Evolutionary conservation across 495 filamentous ascomycete genomes (phyloP).

Genomic region (Pyrenula massariospora): DNA sequence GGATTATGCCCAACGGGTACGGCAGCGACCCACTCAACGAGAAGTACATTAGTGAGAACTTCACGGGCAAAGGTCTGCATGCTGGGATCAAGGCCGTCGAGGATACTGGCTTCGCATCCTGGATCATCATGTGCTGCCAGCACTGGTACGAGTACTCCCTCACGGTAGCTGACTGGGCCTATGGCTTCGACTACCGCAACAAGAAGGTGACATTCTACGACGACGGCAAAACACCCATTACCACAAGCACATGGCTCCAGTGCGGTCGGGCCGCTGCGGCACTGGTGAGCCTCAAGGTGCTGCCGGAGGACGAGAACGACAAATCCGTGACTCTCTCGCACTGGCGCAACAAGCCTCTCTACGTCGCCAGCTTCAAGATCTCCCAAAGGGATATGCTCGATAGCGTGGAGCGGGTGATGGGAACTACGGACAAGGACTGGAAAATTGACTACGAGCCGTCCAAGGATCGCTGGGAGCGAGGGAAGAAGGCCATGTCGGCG

Average conservation of each 20-base stretch:
- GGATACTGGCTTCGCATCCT: constrained; percentile 28
- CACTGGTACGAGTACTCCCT: constrained; percentile 46
- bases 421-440: constrained; percentile 43
- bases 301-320: constrained; percentile 33
- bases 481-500: constrained; percentile 14
- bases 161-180: constrained; percentile 13
- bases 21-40: constrained; percentile 12
- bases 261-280: constrained; percentile 30
- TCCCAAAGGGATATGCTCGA: constrained; percentile 42
- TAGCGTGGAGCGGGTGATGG: constrained; percentile 37
- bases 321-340: constrained; percentile 13
- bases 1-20: constrained; percentile 24
- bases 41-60: background rate
- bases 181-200: constrained; percentile 33
- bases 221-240: constrained; percentile 30
- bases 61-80: background rate
- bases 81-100: constrained; percentile 25
- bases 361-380: constrained; percentile 32
- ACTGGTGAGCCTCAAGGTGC: constrained; percentile 27
- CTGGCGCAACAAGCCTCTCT: constrained; percentile 29
- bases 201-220: constrained; percentile 30
- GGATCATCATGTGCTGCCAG: constrained; percentile 32
- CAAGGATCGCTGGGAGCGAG: constrained; percentile 29
- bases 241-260: constrained; percentile 31
- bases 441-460: constrained; percentile 29